Base-by-base conservation (phyloP, 306 rosid species). In the Malus fusca region DNA sequence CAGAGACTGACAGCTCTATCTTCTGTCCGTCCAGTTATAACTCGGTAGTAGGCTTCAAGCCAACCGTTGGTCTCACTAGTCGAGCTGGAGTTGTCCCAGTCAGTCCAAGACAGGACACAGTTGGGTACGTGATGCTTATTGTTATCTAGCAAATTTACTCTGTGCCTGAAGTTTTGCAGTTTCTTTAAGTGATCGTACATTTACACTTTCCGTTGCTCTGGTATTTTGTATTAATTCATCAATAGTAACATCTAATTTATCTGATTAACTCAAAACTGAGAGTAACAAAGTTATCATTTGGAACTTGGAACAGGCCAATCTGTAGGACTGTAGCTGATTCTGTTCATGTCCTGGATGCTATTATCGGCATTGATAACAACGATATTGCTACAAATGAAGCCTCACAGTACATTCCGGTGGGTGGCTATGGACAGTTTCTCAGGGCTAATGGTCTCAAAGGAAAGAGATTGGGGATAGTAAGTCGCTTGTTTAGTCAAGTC, bases 21-120 rank as follows among this genome's bases (percentile, higher is more conserved):
- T 64, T 89, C 69, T 88, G 93, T 58, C 92, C 93, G 55, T 75
- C 97, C 1, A 28, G 35, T 52, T 14, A 0, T 30, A 89, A 89
- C 77, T 88, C 90, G 1, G 87, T 84, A 0, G 89, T 89, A 4
- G 90, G 90, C 28, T 80, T 88, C 82, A 90, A 87, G 71, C 96
- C 91, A 61, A 88, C 90, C 0, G 84, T 91, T 33, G 94, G 94
- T 68, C 91, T 91, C 79, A 91, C 92, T 25, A 91, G 97, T 55
- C 87, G 97, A 72, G 88, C 89, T 0, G 92, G 92, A 8, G 92
- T 89, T 2, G 76, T 91, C 44, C 94, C 97, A 25, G 77, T 91
- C 72, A 76, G 84, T 42, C 88, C 83, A 6, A 82, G 87, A 51
- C 94, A 88, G 73, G 97, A 89, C 85, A 76, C 91, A 4, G 60